Conservation (phyloP, 345 rosid species). For the Hirschfeldia incana region DNA sequence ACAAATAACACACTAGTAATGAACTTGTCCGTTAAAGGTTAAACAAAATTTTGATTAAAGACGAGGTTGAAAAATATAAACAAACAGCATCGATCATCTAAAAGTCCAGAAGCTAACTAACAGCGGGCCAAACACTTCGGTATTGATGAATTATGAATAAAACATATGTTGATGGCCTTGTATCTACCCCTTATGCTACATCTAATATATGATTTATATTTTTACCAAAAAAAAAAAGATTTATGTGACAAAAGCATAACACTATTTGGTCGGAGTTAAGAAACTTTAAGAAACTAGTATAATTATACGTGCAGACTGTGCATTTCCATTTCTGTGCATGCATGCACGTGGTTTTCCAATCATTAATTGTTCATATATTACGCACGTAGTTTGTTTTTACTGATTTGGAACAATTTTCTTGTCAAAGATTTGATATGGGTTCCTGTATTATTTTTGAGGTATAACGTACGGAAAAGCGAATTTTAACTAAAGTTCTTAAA, state of each 20-base stretch:
- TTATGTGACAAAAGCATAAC: not conserved
- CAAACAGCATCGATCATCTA: not conserved
- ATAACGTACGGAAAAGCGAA: not conserved
- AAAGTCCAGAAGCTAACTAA: not conserved
- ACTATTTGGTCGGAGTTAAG: not conserved
- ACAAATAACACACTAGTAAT: slow-evolving; percentile 11
- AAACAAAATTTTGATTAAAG: slow-evolving; percentile 1
- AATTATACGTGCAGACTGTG: not conserved
- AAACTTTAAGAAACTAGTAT: not conserved
- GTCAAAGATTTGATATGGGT: not conserved
- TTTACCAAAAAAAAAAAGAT: too few relatives aligned
- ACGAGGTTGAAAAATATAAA: slow-evolving; percentile 1
- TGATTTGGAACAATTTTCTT: not conserved
- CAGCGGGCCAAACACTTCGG: not conserved
- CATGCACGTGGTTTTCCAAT: not conserved
- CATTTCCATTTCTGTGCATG: not conserved
- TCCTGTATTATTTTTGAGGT: not conserved
- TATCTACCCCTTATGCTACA: not conserved
- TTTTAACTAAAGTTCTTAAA: not conserved
- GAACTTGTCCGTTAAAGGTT: slow-evolving; percentile 21
- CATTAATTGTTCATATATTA: not conserved
- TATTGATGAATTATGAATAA: not conserved
- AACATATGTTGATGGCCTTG: not conserved
- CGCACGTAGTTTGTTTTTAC: not conserved
- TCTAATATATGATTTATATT: not conserved